Evolutionary conservation across 129 eudicot genomes (phyloP).

Genomic region (Helianthus annuus): DNA sequence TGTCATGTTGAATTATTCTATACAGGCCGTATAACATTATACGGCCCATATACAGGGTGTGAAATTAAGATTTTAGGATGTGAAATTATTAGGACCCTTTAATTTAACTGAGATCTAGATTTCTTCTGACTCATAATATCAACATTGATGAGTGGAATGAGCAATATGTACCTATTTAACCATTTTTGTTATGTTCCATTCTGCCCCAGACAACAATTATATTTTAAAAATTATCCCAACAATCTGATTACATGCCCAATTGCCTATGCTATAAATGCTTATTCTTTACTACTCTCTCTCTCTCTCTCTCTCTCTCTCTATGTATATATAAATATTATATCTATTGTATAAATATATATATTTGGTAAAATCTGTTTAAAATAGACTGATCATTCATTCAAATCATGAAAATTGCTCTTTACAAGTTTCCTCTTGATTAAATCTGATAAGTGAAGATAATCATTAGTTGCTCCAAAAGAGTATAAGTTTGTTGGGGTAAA

Average conservation of each 20-base stretch:
- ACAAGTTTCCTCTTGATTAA: slow-evolving; percentile 25
- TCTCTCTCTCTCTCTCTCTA: too few relatives aligned
- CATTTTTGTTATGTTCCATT: slow-evolving; percentile 18
- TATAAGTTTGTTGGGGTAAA: slow-evolving; percentile 28
- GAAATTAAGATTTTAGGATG: too few relatives aligned
- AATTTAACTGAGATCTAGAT: slow-evolving; percentile 3
- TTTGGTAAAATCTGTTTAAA: slow-evolving; percentile 5
- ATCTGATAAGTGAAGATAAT: slow-evolving; percentile 21
- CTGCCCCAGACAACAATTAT: neutral
- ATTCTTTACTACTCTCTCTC: neutral
- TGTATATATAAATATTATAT: too few relatives aligned
- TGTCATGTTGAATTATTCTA: too few relatives aligned
- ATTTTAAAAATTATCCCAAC: neutral
- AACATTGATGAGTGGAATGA: slow-evolving; percentile 21
- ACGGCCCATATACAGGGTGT: too few relatives aligned
- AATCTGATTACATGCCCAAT: slow-evolving; percentile 15
- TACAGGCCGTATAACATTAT: too few relatives aligned
- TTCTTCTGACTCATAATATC: slow-evolving; percentile 21
- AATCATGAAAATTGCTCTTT: slow-evolving; percentile 17
- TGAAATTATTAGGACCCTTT: neutral
- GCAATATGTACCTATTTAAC: slow-evolving; percentile 13
- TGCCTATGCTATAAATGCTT: slow-evolving; percentile 16
- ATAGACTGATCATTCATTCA: slow-evolving; percentile 6
- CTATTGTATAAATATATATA: too few relatives aligned
- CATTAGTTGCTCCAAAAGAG: slow-evolving; percentile 26